Percentiles rank a stretch among this genome's conserved stretches.
phyloP scores from a whole-genome alignment of 352 stramenopile species.

The Phytopythium litorale region DNA sequence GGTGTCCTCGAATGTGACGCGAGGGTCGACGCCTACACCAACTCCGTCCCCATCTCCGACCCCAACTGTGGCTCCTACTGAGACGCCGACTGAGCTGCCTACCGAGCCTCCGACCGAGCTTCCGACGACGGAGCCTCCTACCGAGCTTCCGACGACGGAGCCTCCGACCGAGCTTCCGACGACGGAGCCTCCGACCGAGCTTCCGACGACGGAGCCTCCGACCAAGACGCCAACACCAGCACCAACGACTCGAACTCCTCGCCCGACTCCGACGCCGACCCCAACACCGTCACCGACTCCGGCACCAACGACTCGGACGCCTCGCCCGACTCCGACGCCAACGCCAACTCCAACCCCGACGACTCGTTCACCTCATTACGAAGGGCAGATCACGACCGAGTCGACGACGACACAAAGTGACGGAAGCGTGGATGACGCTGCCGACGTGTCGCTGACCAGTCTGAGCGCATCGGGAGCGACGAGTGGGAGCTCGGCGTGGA shows the following conservation, averaged over 20 bases:
- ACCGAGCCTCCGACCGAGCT: no score
- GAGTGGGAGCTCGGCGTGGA: neutral
- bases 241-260: constrained; percentile 8
- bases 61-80: no score
- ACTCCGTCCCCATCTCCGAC: no score
- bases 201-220: no score
- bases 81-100: no score
- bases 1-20: no score
- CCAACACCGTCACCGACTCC: neutral
- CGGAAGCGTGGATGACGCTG: neutral
- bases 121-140: no score
- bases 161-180: no score
- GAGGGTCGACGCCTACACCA: no score
- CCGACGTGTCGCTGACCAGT: neutral
- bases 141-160: no score
- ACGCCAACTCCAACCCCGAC: constrained; percentile 1
- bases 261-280: constrained; percentile 1
- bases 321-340: neutral
- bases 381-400: neutral
- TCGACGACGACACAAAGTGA: constrained; percentile 1
- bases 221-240: constrained; percentile 14
- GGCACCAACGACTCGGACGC: constrained; percentile 1
- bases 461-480: neutral
- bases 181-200: no score
- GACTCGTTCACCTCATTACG: neutral